phyloP scores from a whole-genome alignment of 2,329 filamentous ascomycete species.

The Davidsoniella eucalypti region DNA sequence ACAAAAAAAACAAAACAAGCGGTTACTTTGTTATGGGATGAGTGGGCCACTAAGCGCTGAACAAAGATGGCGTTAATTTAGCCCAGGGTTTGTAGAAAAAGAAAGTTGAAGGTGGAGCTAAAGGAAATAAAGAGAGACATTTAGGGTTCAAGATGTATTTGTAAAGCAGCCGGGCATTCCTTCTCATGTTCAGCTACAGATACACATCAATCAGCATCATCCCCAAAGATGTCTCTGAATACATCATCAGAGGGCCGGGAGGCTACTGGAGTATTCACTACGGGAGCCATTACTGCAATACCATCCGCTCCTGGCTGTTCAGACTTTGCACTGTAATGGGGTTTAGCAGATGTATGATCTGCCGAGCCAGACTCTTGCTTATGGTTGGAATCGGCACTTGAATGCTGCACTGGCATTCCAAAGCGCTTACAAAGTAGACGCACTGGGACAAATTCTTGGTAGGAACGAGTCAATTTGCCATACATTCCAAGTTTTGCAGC shows the following conservation, averaged over 20 bases:
- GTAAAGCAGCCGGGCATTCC: no score
- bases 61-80: no score
- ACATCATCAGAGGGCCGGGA: slow-evolving; percentile 10
- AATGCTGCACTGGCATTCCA: slow-evolving; percentile 57
- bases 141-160: no score
- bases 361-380: not conserved
- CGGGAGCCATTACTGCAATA: not conserved
- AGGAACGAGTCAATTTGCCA: slow-evolving; percentile 65
- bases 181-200: no score
- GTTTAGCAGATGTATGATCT: not conserved
- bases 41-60: no score
- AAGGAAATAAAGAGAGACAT: no score
- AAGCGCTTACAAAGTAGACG: slow-evolving; percentile 88
- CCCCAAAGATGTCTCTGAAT: slow-evolving; percentile 13
- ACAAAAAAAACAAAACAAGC: no score
- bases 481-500: slow-evolving; percentile 89
- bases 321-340: not conserved
- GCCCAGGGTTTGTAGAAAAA: no score
- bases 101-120: no score
- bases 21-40: no score
- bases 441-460: slow-evolving; percentile 59
- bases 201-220: slow-evolving; percentile 3
- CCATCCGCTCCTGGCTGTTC: not conserved
- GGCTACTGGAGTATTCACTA: not conserved
- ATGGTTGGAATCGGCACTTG: slow-evolving; percentile 24